A percentile compares a stretch with the other conserved stretches of the same genome.
phyloP scores from a whole-genome alignment of 208 protist genomes.

The Zelonia costaricensis region DNA sequence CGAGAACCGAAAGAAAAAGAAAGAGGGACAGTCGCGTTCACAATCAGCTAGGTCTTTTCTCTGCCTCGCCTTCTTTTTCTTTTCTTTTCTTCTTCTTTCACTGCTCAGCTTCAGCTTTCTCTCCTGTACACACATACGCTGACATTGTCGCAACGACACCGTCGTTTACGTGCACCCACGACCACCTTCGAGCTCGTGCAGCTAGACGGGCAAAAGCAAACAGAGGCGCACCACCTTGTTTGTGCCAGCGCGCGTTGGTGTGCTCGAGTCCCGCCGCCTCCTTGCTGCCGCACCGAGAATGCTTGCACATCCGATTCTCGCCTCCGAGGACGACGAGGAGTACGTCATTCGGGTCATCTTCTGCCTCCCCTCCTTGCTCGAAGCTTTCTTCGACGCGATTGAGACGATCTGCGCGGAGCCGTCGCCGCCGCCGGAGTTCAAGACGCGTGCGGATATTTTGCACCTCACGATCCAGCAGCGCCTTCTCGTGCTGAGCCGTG shows the following conservation, averaged over 20 bases:
- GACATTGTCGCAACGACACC: neutral
- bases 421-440: constrained; percentile 41
- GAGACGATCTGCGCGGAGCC: constrained; percentile 65
- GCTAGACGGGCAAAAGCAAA: too few species aligned
- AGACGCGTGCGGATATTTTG: constrained; percentile 39
- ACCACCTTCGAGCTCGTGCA: too few species aligned
- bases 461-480: constrained; percentile 70
- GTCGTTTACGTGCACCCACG: neutral
- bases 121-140: neutral
- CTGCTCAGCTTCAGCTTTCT: too few species aligned
- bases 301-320: constrained; percentile 85
- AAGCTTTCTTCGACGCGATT: constrained; percentile 69
- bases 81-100: neutral
- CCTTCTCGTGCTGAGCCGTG: constrained; percentile 42
- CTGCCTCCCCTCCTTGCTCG: constrained; percentile 50
- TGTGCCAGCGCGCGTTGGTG: too few species aligned
- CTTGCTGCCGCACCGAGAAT: constrained; percentile 16
- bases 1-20: neutral
- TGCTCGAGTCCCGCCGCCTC: too few species aligned
- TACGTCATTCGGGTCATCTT: constrained; percentile 73
- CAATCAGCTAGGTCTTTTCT: too few species aligned
- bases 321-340: constrained; percentile 86
- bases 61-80: too few species aligned
- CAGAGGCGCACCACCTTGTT: too few species aligned
- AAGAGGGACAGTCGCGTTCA: too few species aligned